phyloP scores from a whole-genome alignment of 2,329 filamentous ascomycete genomes.

The Diplodia corticola region DNA sequence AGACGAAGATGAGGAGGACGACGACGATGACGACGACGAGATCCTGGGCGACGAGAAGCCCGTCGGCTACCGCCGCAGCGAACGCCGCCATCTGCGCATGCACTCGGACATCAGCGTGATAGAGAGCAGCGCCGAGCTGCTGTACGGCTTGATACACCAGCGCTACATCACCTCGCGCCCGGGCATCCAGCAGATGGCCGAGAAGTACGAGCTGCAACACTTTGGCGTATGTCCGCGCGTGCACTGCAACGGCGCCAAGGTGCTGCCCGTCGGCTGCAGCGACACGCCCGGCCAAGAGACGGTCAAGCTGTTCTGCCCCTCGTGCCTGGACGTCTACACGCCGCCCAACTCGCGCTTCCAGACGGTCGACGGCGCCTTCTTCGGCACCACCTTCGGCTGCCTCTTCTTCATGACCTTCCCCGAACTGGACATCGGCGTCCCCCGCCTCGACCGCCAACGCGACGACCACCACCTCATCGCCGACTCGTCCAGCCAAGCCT shows the following conservation, averaged over 20 bases:
- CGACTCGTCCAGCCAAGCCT: slow-evolving; percentile 37
- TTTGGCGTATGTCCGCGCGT: slow-evolving; percentile 96
- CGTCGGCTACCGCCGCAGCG: slow-evolving; percentile 51
- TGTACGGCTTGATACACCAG: slow-evolving; percentile 97
- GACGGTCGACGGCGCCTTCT: slow-evolving; percentile 96
- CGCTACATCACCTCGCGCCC: slow-evolving; percentile 95
- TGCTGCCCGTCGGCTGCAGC: slow-evolving; percentile 88
- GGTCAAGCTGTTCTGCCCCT: slow-evolving; percentile 96
- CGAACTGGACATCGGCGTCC: slow-evolving; percentile 80
- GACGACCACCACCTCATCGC: slow-evolving; percentile 37
- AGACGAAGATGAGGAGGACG: slow-evolving; percentile 71
- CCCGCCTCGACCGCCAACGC: slow-evolving; percentile 53
- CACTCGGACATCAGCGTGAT: slow-evolving; percentile 93
- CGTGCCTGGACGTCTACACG: slow-evolving; percentile 94
- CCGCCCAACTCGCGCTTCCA: slow-evolving; percentile 97
- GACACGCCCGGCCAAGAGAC: slow-evolving; percentile 96
- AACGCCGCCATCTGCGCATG: slow-evolving; percentile 77
- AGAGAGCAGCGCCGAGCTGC: slow-evolving; percentile 94
- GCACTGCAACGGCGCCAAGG: slow-evolving; percentile 85
- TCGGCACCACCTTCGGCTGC: slow-evolving; percentile 93
- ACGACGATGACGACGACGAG: slow-evolving; percentile 60
- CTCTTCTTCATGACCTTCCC: slow-evolving; percentile 99
- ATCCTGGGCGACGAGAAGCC: slow-evolving; percentile 55
- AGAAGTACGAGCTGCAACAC: slow-evolving; percentile 96
- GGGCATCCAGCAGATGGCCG: slow-evolving; percentile 98